Evolutionary conservation across 1,139 yeast genomes (phyloP).

Genomic region (Suhomyces guaymorum): DNA sequence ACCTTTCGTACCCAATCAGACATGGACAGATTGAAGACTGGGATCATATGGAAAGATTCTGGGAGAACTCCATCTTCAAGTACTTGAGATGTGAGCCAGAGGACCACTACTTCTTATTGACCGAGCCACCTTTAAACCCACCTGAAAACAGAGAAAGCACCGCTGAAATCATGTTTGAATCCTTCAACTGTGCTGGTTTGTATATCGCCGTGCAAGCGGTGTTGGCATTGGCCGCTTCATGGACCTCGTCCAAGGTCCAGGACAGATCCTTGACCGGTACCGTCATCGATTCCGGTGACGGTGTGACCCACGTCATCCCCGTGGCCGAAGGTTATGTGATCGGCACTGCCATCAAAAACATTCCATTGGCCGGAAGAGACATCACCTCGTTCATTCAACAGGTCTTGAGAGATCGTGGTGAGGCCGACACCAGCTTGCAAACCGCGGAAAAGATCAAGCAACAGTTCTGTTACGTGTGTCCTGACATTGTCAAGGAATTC

Average conservation of each 20-base stretch:
- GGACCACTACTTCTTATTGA: slow-evolving; percentile 90
- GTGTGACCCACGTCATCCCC: slow-evolving; percentile 98
- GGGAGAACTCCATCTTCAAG: slow-evolving; percentile 97
- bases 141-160: slow-evolving; percentile 98
- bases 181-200: slow-evolving; percentile 96
- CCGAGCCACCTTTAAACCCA: slow-evolving; percentile 98
- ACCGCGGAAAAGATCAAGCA: slow-evolving; percentile 97
- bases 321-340: slow-evolving; percentile 99
- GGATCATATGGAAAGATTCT: slow-evolving; percentile 99
- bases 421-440: slow-evolving; percentile 85
- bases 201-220: slow-evolving; percentile 99
- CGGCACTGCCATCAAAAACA: slow-evolving; percentile 94
- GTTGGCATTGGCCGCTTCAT: slow-evolving; percentile 95
- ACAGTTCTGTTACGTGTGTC: slow-evolving; percentile 95
- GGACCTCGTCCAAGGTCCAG: slow-evolving; percentile 95
- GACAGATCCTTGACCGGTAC: slow-evolving; percentile 97
- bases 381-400: slow-evolving; percentile 92
- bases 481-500: slow-evolving; percentile 96
- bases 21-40: slow-evolving; percentile 98
- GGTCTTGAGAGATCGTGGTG: slow-evolving; percentile 94
- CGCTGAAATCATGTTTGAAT: slow-evolving; percentile 98
- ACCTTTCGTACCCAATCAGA: slow-evolving; percentile 86
- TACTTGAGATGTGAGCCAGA: slow-evolving; percentile 97
- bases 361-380: slow-evolving; percentile 98
- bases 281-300: slow-evolving; percentile 96